Evolutionary conservation across 2,329 filamentous ascomycete genomes (phyloP).

Genomic region (Clonostachys rosea): DNA sequence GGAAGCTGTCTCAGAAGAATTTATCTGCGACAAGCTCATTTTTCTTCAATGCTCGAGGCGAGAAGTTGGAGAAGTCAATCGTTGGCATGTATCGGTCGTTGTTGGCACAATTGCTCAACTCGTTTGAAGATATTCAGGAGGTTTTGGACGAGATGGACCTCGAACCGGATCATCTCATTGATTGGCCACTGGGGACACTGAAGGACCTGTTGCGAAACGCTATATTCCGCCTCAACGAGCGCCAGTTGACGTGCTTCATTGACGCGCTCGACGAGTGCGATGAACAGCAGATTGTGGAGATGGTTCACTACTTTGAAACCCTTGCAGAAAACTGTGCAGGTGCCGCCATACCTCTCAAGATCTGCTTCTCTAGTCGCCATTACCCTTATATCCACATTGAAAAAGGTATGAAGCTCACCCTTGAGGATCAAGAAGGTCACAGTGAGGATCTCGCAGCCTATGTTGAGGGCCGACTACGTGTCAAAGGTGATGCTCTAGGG

Average conservation of each 20-base stretch:
- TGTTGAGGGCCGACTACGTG: slow-evolving; percentile 8
- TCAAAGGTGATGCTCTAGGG: slow-evolving; percentile 20
- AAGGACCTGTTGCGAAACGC: slow-evolving; percentile 1
- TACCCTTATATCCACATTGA: slow-evolving; percentile 31
- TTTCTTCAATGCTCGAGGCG: slow-evolving; percentile 46
- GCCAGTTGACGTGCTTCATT: slow-evolving; percentile 4
- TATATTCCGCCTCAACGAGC: neutral
- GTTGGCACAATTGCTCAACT: slow-evolving; percentile 31
- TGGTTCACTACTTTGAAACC: slow-evolving; percentile 35
- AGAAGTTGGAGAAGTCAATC: slow-evolving; percentile 33
- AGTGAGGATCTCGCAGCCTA: slow-evolving; percentile 13
- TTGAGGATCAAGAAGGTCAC: slow-evolving; percentile 17
- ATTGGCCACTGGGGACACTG: neutral
- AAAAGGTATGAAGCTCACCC: slow-evolving; percentile 12
- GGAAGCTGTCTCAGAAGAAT: slow-evolving; percentile 2
- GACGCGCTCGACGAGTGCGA: slow-evolving; percentile 46
- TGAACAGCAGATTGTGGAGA: slow-evolving; percentile 30
- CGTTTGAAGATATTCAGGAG: slow-evolving; percentile 23
- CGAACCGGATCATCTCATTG: neutral
- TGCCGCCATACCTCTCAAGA: slow-evolving; percentile 12
- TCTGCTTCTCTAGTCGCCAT: slow-evolving; percentile 39
- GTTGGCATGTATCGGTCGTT: slow-evolving; percentile 45
- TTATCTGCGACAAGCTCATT: slow-evolving; percentile 25
- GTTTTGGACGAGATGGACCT: slow-evolving; percentile 13
- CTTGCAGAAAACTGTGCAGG: slow-evolving; percentile 20